A percentile compares a stretch with the other conserved stretches of the same genome.
Conservation (phyloP, 768 basidiomycete genomes). For the Gymnopilus dilepis region DNA sequence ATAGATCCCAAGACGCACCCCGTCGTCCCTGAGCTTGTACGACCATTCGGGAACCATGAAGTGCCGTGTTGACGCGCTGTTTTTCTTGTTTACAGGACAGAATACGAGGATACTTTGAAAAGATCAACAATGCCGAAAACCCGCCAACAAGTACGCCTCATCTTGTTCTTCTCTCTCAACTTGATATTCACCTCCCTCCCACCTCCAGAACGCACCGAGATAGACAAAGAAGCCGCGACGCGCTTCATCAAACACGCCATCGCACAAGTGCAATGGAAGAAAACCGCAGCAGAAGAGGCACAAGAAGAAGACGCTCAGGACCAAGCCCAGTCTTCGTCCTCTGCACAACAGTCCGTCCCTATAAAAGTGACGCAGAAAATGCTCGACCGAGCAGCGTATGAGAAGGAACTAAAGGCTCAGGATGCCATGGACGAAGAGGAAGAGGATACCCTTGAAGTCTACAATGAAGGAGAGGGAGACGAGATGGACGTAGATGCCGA, state of each 20-base stretch:
- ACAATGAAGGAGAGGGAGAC: slow-evolving; percentile 39
- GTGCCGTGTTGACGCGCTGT: no score
- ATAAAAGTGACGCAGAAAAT: slow-evolving; percentile 74
- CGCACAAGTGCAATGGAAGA: slow-evolving; percentile 56
- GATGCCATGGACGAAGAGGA: slow-evolving; percentile 50
- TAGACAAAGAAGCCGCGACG: slow-evolving; percentile 81
- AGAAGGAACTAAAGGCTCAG: slow-evolving; percentile 57
- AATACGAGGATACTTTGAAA: slow-evolving; percentile 81
- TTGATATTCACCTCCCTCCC: slow-evolving; percentile 5
- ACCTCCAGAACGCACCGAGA: slow-evolving; percentile 43
- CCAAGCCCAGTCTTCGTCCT: background rate
- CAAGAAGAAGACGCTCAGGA: slow-evolving; percentile 23
- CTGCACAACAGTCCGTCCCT: slow-evolving; percentile 44
- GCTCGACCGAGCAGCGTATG: slow-evolving; percentile 69
- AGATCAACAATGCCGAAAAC: slow-evolving; percentile 78
- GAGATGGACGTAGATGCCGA: slow-evolving; percentile 17
- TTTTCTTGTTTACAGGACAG: slow-evolving; percentile 57
- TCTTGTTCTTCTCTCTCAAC: slow-evolving; percentile 2
- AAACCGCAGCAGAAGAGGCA: slow-evolving; percentile 39
- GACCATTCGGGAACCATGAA: slow-evolving; percentile 17
- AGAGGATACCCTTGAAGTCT: slow-evolving; percentile 43
- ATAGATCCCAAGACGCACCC: slow-evolving; percentile 82
- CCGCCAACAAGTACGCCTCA: slow-evolving; percentile 56
- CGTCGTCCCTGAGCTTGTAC: slow-evolving; percentile 73
- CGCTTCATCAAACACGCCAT: slow-evolving; percentile 89